Base-by-base conservation (phyloP, 805 yeast genomes). In the Lachancea kluyveri region DNA sequence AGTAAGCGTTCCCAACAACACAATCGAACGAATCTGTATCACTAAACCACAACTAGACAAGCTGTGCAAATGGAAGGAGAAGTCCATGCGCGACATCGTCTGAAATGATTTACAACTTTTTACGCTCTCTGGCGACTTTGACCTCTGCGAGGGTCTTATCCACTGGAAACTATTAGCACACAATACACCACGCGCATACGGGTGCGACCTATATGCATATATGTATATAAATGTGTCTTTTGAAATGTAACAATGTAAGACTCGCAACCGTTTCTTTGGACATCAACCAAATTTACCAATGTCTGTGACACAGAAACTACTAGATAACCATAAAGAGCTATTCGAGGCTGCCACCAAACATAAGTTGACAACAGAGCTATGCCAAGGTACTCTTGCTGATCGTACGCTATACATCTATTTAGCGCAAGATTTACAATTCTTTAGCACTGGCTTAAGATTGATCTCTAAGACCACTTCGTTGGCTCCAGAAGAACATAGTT, bases 1-100 rank as follows among this genome's bases (percentile, higher is more conserved):
- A 7, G 75, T 74, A n/a, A 71, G 78, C 41, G 64, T 74, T 3
- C 77, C 76, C 1, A 54, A 59, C 31, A 40, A 43, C 1, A 55
- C 72, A 4, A 64, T 72, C 3, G 30, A 35, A 7, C 33, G 48
- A 1, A 42, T 56, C 6, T 36, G 41, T 24, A 30, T 56, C 8
- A 27, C 36, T 3, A 47, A 50, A 13, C 48, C 60, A 2, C 48
- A 42, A 16, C 41, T 64, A 8, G 41, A 49, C 6, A 30, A 38
- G 8, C 22, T 49, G 23, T 21, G 30, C 9, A 20, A 24, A 11
- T 34, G 36, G 10, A 45, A 43, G 24, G 34, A 39, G 9, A 36
- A 30, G 17, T 31, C 38, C 14, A 27, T 40, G 40, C 38, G 30
- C 9, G 23, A 35, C 13, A 33, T 38, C 18, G 36, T 36, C 18